phyloP scores from a whole-genome alignment of 148 eudicot species.

The Rhododendron molle region DNA sequence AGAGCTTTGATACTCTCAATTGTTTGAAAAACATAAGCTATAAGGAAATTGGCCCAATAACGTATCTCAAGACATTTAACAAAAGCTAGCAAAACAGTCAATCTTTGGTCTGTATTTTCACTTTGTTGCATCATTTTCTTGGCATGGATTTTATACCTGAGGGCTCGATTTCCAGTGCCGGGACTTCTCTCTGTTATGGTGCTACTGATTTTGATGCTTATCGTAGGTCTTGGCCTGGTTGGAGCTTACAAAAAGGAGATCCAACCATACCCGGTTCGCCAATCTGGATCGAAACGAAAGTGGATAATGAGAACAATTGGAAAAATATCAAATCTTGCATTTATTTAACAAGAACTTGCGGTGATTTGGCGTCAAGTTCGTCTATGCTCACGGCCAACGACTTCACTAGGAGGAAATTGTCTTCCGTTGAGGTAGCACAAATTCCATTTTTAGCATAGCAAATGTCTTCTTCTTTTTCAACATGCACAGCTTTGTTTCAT shows the following conservation, averaged over 20 bases:
- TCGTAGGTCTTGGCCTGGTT: conserved; percentile 22
- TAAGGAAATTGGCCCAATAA: too few relatives aligned
- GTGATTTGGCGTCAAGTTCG: conserved; percentile 14
- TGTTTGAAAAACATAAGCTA: too few relatives aligned
- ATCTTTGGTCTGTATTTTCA: background rate
- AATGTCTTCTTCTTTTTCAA: background rate
- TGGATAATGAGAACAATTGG: conserved; percentile 21
- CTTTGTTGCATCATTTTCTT: background rate
- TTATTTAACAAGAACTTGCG: conserved; percentile 6
- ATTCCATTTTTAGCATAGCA: background rate
- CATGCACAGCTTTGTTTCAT: background rate
- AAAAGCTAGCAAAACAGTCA: background rate
- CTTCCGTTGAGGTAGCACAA: conserved; percentile 32
- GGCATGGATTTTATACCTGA: conserved; percentile 12
- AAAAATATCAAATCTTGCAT: conserved; percentile 36
- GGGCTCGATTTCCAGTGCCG: conserved; percentile 10
- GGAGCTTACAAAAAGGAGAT: conserved; percentile 8
- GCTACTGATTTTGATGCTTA: conserved; percentile 21
- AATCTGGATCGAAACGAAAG: background rate
- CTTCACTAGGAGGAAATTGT: conserved; percentile 18
- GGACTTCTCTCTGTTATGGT: conserved; percentile 22
- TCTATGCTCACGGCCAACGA: conserved; percentile 19
- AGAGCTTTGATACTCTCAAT: too few relatives aligned
- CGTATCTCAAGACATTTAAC: too few relatives aligned
- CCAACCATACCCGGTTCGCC: too few relatives aligned